Conservation (phyloP, 768 basidiomycete genomes). For the Suillus variegatus region DNA sequence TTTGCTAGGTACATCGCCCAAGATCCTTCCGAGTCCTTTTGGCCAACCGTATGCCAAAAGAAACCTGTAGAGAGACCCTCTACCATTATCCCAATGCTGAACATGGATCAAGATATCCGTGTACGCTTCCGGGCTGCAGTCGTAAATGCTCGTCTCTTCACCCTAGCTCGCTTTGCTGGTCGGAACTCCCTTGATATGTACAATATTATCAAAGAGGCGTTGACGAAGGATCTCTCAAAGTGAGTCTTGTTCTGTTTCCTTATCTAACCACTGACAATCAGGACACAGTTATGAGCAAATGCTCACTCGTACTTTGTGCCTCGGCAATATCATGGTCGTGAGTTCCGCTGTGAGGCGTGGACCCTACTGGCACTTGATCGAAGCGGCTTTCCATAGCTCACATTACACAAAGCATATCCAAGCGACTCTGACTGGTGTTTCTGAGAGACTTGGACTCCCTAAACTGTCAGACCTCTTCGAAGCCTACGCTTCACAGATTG, state of each 20-base stretch:
- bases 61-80: slow-evolving; percentile 39
- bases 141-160: slow-evolving; percentile 59
- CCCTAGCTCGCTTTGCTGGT: slow-evolving; percentile 41
- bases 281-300: slow-evolving; percentile 67
- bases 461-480: slow-evolving; percentile 67
- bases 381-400: slow-evolving; percentile 48
- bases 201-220: slow-evolving; percentile 42
- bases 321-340: slow-evolving; percentile 78
- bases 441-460: slow-evolving; percentile 65
- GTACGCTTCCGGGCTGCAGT: slow-evolving; percentile 78
- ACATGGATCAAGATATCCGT: slow-evolving; percentile 75
- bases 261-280: slow-evolving; percentile 15
- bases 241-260: slow-evolving; percentile 34
- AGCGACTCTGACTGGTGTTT: slow-evolving; percentile 60
- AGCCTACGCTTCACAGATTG: slow-evolving; percentile 76
- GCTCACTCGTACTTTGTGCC: slow-evolving; percentile 67
- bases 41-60: slow-evolving; percentile 39
- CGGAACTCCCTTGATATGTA: slow-evolving; percentile 44
- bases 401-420: slow-evolving; percentile 37
- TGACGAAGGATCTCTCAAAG: slow-evolving; percentile 50
- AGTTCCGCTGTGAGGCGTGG: slow-evolving; percentile 77
- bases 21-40: slow-evolving; percentile 55
- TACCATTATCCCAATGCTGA: slow-evolving; percentile 51
- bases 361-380: slow-evolving; percentile 87
- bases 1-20: slow-evolving; percentile 61